A percentile compares a stretch with the other conserved stretches of the same genome.
These are phyloP conservation scores for Trypanosoma scelopori DNA, from an alignment of 208 protist species.

Conservation along the genomic window DNA sequence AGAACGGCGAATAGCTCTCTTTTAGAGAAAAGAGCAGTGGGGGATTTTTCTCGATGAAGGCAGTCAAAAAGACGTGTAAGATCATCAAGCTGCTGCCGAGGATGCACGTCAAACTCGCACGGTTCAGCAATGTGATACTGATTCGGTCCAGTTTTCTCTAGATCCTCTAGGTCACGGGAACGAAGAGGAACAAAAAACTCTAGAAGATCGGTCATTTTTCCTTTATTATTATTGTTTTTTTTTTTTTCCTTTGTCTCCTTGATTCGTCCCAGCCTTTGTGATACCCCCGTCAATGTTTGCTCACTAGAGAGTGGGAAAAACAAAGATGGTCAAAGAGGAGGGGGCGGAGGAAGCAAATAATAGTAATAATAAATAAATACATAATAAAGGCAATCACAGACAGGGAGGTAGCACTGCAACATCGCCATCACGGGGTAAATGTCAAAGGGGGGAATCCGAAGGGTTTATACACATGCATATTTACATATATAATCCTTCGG, in stretches of 20 bases:
- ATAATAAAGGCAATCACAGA: too few species aligned
- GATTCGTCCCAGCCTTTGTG: background rate
- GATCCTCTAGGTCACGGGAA: slow-evolving; percentile 63
- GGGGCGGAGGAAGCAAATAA: too few species aligned
- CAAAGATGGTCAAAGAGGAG: background rate
- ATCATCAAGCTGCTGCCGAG: slow-evolving; percentile 77
- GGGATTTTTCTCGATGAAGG: slow-evolving; percentile 78
- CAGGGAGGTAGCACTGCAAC: too few species aligned
- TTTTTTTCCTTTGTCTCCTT: background rate
- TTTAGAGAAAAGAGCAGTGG: slow-evolving; percentile 76
- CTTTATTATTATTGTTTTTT: background rate
- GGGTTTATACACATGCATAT: too few species aligned
- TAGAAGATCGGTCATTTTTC: slow-evolving; percentile 40
- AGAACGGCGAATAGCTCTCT: slow-evolving; percentile 65
- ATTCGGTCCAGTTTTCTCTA: slow-evolving; percentile 30
- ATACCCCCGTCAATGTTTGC: too few species aligned
- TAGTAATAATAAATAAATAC: too few species aligned
- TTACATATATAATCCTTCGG: too few species aligned
- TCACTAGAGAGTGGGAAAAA: background rate
- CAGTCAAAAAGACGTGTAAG: slow-evolving; percentile 77
- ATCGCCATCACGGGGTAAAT: too few species aligned
- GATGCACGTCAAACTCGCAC: slow-evolving; percentile 74
- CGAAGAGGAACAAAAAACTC: slow-evolving; percentile 81
- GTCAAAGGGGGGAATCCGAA: too few species aligned
- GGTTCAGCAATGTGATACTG: slow-evolving; percentile 57